phyloP scores from a whole-genome alignment of 164 flowering plant species.

The Berberis vulgaris region DNA sequence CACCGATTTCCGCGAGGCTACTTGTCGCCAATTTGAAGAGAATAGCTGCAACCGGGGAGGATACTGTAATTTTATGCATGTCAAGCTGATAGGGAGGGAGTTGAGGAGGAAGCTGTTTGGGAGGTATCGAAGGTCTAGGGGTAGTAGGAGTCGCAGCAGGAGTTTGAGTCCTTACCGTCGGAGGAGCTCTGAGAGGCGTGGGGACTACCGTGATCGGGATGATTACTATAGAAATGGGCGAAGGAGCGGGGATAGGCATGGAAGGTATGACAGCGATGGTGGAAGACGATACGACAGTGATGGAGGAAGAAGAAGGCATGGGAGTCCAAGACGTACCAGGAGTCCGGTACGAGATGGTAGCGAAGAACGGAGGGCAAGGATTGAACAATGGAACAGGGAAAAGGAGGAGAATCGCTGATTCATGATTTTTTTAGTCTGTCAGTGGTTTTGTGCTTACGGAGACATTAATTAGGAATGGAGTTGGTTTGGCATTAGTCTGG shows the following conservation, averaged over 20 bases:
- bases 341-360: constrained; percentile 64
- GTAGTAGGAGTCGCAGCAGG: constrained; percentile 45
- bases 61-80: constrained; percentile 75
- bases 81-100: constrained; percentile 55
- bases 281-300: constrained; percentile 25
- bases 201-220: not conserved
- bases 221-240: constrained; percentile 1
- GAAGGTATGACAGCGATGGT: not conserved
- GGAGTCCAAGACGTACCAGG: constrained; percentile 31
- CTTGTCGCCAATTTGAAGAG: constrained; percentile 73
- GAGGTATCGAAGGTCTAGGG: constrained; percentile 27
- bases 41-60: constrained; percentile 72
- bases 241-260: not conserved
- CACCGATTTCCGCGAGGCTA: constrained; percentile 68
- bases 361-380: constrained; percentile 70
- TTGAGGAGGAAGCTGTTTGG: constrained; percentile 57
- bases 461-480: not conserved
- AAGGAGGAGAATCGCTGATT: constrained; percentile 36
- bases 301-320: constrained; percentile 18
- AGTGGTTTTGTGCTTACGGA: not conserved
- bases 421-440: not conserved
- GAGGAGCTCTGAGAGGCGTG: constrained; percentile 24
- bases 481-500: not conserved
- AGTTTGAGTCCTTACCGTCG: constrained; percentile 39
- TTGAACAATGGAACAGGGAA: constrained; percentile 79